Evolutionary conservation across 352 stramenopile genomes (phyloP), one percentile per base, ranked within the genome.

Genomic region (Globisporangium abappressorium): DNA sequence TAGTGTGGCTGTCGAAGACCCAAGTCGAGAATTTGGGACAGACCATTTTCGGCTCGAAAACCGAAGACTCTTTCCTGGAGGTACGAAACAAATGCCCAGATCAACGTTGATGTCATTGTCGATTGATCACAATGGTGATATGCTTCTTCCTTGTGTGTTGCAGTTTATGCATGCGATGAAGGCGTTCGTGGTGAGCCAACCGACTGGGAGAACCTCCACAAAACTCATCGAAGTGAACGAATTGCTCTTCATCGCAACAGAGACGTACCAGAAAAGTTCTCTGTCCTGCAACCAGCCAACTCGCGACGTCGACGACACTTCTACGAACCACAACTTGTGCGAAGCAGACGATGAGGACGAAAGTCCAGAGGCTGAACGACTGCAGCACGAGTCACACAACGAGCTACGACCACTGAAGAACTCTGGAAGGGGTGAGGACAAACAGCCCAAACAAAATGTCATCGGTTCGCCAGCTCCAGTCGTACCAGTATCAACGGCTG

Each of bases 131-230:
- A 15, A 36, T 36, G 30, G n/a, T 15, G 7, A 3, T 5, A 30
- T 34, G 14, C 1, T 22, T 56, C 24, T 22, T 34, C 33, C 66
- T 20, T 61, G 41, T 28, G 0, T 28, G 12, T 34, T 4, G 5
- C 58, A 87, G 81, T 87, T 86, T 64, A 72, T 84, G 47, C 70
- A 74, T 43, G 71, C 79, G 20, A 72, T 87, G 64, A 79, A 80
- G 33, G 71, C 70, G 1, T 85, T 85, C 15, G 55, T 85, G 14
- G 58, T 70, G 0, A 62, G 57, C 34, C 77, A 80, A 14, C 61
- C 68, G 15, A 36, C 60, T 3, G 47, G 55, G 2, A 70, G 79
- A 0, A 72, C 67, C 1, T 22, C 70, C 0, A 53, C 49, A 2
- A 68, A 66, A 15, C 69, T 77, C 15, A 33, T 89, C 22, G 78